phyloP scores from a whole-genome alignment of 805 yeast genomes.

The Ogataea naganishii region DNA sequence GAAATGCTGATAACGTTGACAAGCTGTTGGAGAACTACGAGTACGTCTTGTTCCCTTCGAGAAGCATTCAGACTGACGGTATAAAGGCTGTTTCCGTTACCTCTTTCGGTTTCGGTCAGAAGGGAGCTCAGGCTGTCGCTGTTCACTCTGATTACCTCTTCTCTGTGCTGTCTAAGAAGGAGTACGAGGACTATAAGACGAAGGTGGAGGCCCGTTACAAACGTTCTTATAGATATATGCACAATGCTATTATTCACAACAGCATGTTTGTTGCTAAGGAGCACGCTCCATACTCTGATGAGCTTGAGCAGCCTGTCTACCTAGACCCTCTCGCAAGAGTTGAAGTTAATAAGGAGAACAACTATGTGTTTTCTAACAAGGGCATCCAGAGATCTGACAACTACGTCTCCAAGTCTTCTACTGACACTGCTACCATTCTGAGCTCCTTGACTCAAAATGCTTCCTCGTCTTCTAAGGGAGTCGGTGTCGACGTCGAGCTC shows the following conservation, averaged over 20 bases:
- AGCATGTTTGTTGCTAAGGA: conserved; percentile 89
- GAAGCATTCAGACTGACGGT: conserved; percentile 91
- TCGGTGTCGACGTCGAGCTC: conserved; percentile 96
- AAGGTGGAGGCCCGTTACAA: conserved; percentile 78
- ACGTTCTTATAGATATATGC: conserved; percentile 90
- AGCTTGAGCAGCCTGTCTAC: conserved; percentile 83
- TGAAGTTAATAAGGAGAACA: conserved; percentile 24
- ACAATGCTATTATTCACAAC: conserved; percentile 87
- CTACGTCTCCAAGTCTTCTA: conserved; percentile 40
- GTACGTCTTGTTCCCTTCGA: conserved; percentile 88
- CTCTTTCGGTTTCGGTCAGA: conserved; percentile 98
- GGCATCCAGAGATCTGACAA: conserved; percentile 35
- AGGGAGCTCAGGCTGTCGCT: conserved; percentile 94
- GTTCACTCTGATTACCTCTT: conserved; percentile 90
- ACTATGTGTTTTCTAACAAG: conserved; percentile 40
- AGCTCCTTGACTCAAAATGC: conserved; percentile 39
- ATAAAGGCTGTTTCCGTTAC: conserved; percentile 95
- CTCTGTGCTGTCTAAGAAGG: conserved; percentile 65
- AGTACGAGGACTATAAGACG: conserved; percentile 61
- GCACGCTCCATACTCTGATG: conserved; percentile 85
- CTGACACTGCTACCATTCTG: conserved; percentile 58
- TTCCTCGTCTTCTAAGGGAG: conserved; percentile 47
- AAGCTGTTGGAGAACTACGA: conserved; percentile 72
- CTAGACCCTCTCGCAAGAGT: conserved; percentile 92
- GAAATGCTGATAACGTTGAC: conserved; percentile 97